Conservation (phyloP, 345 rosid species). For the Euphorbia tirucalli region DNA sequence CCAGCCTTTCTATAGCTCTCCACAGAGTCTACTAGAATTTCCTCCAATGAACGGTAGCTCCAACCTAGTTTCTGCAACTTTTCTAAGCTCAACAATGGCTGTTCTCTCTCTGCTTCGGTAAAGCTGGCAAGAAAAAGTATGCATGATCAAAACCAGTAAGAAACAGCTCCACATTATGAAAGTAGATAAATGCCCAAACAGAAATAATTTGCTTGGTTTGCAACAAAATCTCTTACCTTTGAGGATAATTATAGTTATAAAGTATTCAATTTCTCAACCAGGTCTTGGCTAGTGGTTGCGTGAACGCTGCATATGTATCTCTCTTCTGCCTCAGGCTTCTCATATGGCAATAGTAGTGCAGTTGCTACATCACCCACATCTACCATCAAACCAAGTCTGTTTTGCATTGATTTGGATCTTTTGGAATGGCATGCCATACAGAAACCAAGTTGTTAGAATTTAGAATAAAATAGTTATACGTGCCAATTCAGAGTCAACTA, state of each 20-base stretch:
- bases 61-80: constrained; percentile 36
- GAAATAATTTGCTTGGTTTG: too few species aligned
- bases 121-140: constrained; percentile 19
- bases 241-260: constrained; percentile 53
- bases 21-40: constrained; percentile 34
- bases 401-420: not conserved
- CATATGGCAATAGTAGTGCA: constrained; percentile 56
- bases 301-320: constrained; percentile 57
- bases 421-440: not conserved
- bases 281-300: constrained; percentile 15
- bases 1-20: constrained; percentile 32
- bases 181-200: too few species aligned
- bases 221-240: constrained; percentile 32
- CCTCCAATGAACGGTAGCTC: constrained; percentile 33
- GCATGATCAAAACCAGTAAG: too few species aligned
- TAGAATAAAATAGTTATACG: not conserved
- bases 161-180: too few species aligned
- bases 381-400: not conserved
- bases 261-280: constrained; percentile 50
- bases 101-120: constrained; percentile 19
- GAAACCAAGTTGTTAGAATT: not conserved
- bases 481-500: not conserved
- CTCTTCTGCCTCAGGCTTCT: constrained; percentile 62
- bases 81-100: constrained; percentile 18
- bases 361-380: constrained; percentile 68